These are phyloP conservation scores for Phylloporus sp. DNA, from an alignment of 768 basidiomycete species.

Conservation along the genomic window DNA sequence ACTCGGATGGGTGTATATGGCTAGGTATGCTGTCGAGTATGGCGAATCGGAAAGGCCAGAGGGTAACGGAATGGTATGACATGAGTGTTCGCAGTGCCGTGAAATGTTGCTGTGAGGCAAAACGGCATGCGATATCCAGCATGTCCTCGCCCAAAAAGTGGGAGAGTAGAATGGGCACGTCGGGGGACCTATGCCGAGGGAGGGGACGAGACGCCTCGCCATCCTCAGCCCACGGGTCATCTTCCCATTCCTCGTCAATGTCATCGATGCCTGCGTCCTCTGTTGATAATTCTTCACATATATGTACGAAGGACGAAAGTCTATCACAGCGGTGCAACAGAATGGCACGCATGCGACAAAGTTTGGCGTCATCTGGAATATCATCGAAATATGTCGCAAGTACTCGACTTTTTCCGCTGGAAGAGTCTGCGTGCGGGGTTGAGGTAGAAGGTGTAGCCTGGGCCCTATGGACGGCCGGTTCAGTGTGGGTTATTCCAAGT, in stretches of 20 bases:
- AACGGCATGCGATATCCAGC: slow-evolving; percentile 52
- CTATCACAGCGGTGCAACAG: slow-evolving; percentile 67
- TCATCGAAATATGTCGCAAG: slow-evolving; percentile 54
- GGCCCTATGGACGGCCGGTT: slow-evolving; percentile 44
- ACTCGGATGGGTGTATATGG: slow-evolving; percentile 62
- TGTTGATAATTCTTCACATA: slow-evolving; percentile 42
- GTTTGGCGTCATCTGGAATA: slow-evolving; percentile 56
- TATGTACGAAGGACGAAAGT: slow-evolving; percentile 67
- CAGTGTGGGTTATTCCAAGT: slow-evolving; percentile 60
- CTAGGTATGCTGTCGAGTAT: slow-evolving; percentile 76
- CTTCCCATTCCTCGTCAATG: slow-evolving; percentile 45
- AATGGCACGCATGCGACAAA: slow-evolving; percentile 61
- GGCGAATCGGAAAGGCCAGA: slow-evolving; percentile 68
- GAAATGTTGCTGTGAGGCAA: slow-evolving; percentile 64
- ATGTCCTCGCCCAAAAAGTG: slow-evolving; percentile 62
- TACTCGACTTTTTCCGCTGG: slow-evolving; percentile 12
- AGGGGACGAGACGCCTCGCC: slow-evolving; percentile 26
- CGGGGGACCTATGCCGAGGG: slow-evolving; percentile 23
- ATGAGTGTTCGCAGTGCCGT: slow-evolving; percentile 55
- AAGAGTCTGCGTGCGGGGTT: slow-evolving; percentile 17
- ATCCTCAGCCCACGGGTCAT: slow-evolving; percentile 66
- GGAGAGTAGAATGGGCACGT: slow-evolving; percentile 51
- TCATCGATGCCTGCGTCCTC: slow-evolving; percentile 27
- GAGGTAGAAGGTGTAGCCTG: slow-evolving; percentile 34
- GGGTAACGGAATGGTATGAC: slow-evolving; percentile 46